Base-by-base conservation (phyloP, 164 flowering plant species). In the Kalanchoe fedtschenkoi region DNA sequence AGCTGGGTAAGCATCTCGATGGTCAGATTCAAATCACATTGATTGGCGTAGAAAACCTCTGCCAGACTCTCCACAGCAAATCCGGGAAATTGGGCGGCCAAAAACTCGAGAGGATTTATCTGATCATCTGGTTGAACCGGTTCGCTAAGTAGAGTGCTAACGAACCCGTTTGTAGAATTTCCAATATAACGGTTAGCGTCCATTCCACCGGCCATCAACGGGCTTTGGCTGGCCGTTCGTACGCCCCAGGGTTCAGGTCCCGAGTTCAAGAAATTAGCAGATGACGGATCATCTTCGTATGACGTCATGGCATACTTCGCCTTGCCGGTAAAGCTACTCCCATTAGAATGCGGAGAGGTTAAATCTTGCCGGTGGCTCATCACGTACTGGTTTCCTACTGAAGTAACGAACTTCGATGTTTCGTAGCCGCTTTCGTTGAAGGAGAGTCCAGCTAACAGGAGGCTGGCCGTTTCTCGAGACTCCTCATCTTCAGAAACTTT, bases 1-100 rank as follows among this genome's bases (percentile, higher is more conserved):
- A 95, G 86, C 78, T 91, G 97, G 63, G 86, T 81, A 66, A 95
- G 96, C 90, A 91, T 95, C 73, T 95, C 99, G 35, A 89, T 78
- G 17, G 99, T 95, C 66, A 76, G 64, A 72, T 83, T 85, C 80
- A 95, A 70, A 70, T 95, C 91, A 72, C 96, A 81, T n/a, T 82
- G 86, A 80, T 82, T 91, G 30, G 96, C 85, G 75, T 72, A 79
- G 72, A 78, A 95, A 42, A 89, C 96, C 62, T 86, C 99, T 29
- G 90, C 86, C 28, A 91, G 96, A 76, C 99, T 91, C 73, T 89
- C 96, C 39, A 83, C 85, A 60, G 99, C 85, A 84, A 95, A 91
- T 24, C 96, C 97, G 64, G 99, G 96, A 65, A 91, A 95, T 46
- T 84, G 89, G 14, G 82, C 69, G 47, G 90, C 93, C 81, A 95